These are phyloP conservation scores for Hygrocybe coccinea DNA, from an alignment of 768 basidiomycete species.

Conservation along the genomic window DNA sequence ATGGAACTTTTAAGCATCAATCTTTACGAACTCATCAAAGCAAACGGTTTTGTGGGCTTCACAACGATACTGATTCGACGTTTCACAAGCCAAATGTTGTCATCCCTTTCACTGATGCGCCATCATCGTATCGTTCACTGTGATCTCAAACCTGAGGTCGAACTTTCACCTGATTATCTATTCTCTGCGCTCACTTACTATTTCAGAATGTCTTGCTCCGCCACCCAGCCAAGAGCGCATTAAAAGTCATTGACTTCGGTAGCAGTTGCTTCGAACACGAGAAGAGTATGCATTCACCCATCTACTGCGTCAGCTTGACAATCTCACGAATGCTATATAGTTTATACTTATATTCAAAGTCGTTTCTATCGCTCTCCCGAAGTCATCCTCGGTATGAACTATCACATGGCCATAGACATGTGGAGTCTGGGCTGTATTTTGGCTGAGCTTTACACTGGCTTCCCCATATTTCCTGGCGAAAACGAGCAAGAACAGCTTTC, in stretches of 20 bases:
- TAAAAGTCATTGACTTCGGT: slow-evolving; percentile 99
- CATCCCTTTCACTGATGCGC: slow-evolving; percentile 87
- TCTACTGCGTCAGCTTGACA: slow-evolving; percentile 4
- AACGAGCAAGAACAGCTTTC: slow-evolving; percentile 98
- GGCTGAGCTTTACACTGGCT: slow-evolving; percentile 95
- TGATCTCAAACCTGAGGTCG: slow-evolving; percentile 95
- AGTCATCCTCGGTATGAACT: slow-evolving; percentile 98
- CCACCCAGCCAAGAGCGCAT: slow-evolving; percentile 92
- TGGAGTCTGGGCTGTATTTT: slow-evolving; percentile 99
- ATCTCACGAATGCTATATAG: slow-evolving; percentile 39
- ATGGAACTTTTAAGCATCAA: slow-evolving; percentile 98
- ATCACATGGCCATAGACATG: slow-evolving; percentile 99
- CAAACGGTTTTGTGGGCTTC: slow-evolving; percentile 98
- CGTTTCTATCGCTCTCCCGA: slow-evolving; percentile 99
- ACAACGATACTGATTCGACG: slow-evolving; percentile 91
- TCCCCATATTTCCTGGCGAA: slow-evolving; percentile 98
- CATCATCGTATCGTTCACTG: slow-evolving; percentile 98
- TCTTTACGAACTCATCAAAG: slow-evolving; percentile 97
- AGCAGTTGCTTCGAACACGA: slow-evolving; percentile 98
- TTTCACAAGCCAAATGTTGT: slow-evolving; percentile 93
- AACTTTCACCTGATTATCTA: slow-evolving; percentile 20
- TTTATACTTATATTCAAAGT: slow-evolving; percentile 99
- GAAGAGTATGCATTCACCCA: slow-evolving; percentile 66
- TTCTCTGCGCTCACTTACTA: slow-evolving; percentile 4
- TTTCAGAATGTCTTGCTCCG: slow-evolving; percentile 85